These are phyloP conservation scores for Botrytis porri DNA, from an alignment of 2,329 filamentous ascomycete genomes.

Conservation along the genomic window DNA sequence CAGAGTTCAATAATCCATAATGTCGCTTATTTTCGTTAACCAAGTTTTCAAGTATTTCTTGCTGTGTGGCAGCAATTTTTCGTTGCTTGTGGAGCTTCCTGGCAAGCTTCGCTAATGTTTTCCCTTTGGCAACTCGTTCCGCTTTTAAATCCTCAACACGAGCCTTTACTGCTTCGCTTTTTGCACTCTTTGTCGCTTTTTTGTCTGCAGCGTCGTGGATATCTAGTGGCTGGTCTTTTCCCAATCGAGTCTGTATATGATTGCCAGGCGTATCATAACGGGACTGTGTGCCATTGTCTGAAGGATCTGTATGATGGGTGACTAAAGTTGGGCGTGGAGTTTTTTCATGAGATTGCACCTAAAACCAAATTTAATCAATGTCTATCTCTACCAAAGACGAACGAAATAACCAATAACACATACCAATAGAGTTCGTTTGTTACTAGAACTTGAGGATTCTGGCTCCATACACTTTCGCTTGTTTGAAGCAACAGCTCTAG, in stretches of 20 bases:
- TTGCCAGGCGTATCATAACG: background rate
- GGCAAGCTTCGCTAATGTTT: background rate
- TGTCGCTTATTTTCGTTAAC: background rate
- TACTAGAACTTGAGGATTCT: background rate
- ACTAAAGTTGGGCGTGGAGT: background rate
- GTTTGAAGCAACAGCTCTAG: rapidly evolving
- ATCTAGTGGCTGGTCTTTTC: background rate
- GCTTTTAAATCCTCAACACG: background rate
- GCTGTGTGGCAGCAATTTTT: background rate
- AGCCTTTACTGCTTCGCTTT: background rate
- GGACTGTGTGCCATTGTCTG: background rate
- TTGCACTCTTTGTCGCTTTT: background rate
- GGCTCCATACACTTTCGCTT: background rate
- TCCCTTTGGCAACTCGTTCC: background rate
- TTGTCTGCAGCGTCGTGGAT: rapidly evolving
- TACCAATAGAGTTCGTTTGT: background rate
- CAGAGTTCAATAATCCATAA: background rate
- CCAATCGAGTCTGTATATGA: background rate
- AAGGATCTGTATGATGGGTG: background rate
- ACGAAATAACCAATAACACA: background rate
- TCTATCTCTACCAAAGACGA: background rate
- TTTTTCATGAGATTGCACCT: background rate
- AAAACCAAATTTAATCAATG: background rate
- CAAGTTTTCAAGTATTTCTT: background rate
- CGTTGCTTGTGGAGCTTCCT: background rate